Percentiles rank a stretch among this genome's conserved stretches.
These are phyloP conservation scores for Codiaeum variegatum DNA, from an alignment of 441 rosid species.

Conservation along the genomic window DNA sequence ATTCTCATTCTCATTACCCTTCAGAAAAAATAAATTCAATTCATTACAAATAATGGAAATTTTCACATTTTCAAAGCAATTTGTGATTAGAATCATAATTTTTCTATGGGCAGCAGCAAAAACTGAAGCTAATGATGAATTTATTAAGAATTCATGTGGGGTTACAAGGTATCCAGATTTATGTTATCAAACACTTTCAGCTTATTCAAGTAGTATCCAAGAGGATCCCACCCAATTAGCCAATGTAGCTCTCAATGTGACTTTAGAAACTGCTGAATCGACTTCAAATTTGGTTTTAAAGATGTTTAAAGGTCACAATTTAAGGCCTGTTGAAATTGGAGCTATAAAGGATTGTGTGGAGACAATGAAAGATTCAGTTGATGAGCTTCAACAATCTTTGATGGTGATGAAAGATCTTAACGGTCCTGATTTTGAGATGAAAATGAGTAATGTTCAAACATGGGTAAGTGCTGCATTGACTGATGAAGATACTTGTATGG, in stretches of 20 bases:
- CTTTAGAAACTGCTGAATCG: constrained; percentile 20
- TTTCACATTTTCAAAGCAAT: constrained; percentile 12
- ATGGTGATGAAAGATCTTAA: constrained; percentile 26
- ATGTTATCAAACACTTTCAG: constrained; percentile 32
- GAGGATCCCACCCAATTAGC: constrained; percentile 23
- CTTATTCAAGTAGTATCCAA: constrained; percentile 22
- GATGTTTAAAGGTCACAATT: constrained; percentile 7
- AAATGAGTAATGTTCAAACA: constrained; percentile 31
- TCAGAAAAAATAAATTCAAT: too few species aligned
- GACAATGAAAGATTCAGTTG: constrained; percentile 26
- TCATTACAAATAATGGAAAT: constrained; percentile 1
- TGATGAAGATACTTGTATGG: constrained; percentile 39
- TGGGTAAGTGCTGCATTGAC: constrained; percentile 52
- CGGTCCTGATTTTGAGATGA: constrained; percentile 32
- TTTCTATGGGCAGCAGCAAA: constrained; percentile 19
- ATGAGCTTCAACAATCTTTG: constrained; percentile 28
- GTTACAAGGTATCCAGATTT: constrained; percentile 31
- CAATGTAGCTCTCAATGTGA: constrained; percentile 29
- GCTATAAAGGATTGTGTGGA: constrained; percentile 36
- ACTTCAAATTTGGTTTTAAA: constrained; percentile 12
- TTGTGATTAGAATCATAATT: not conserved
- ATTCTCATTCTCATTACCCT: too few species aligned
- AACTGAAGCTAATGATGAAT: constrained; percentile 14
- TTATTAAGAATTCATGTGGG: constrained; percentile 36
- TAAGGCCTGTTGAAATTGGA: constrained; percentile 23